Base-by-base conservation (phyloP, 257 asterid species). In the Solanum pinnatisectum region DNA sequence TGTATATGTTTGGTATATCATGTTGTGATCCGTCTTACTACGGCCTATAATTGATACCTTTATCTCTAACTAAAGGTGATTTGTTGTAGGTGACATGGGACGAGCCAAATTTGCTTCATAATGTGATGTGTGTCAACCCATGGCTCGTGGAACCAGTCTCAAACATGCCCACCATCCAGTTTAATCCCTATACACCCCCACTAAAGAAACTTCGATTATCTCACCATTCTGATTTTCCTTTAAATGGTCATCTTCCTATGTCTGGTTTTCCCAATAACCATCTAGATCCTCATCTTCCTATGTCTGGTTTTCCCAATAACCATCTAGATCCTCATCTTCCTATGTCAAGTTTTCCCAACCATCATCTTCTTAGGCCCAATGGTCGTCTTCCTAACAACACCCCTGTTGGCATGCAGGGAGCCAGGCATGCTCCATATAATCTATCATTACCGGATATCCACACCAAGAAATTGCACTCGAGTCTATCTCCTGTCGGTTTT, bases 341-440 rank as follows among this genome's bases (percentile, higher is more conserved):
- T 36, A 87, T 93, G 76, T 93, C 95, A 10, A 27, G 92, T 18
- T 92, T 92, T 84, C 83, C 93, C 33, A 73, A 90, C 76, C 87
- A 92, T 86, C 93, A 87, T 70, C 16, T 91, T 52, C 89, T 92
- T 18, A 91, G 92, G 84, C 90, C 94, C 10, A 89, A 76, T 56
- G 88, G 87, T 9, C 2, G 44, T 92, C 93, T 91, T 83, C 92
- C 93, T 12, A 92, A 92, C 93, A 93, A 89, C 89, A 91, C 92
- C 92, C 94, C 96, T 94, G 98, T 95, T 90, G 98, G 98, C 98
- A 95, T 96, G 96, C 99, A 94, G 97, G 97, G 97, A 94, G 99
- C 99, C 99, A 96, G 99, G 98, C 98, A 95, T 87, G 92, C 94
- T 90, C 98, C 89, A 90, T 93, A 92, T 74, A 95, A 93, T 88